Conservation (phyloP, 106 monocot species). For the Apostasia ramifera region DNA sequence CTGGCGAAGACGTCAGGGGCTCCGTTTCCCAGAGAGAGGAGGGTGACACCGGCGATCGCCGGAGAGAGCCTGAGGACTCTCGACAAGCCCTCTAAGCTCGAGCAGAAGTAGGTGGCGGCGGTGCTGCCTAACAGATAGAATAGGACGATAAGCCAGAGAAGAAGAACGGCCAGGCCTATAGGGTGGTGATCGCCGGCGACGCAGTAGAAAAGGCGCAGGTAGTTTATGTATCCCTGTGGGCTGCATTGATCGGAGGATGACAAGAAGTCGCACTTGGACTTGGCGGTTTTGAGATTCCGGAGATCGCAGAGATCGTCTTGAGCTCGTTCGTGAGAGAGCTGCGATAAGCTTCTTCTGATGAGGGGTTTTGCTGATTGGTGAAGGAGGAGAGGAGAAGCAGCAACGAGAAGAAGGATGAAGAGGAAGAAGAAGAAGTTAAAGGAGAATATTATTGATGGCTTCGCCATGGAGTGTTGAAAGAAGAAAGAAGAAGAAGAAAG, state of each 20-base stretch:
- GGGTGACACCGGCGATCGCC: constrained; percentile 26
- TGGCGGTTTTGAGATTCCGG: background rate
- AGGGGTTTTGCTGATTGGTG: too few species aligned
- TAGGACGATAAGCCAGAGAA: constrained; percentile 22
- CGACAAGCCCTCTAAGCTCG: constrained; percentile 22
- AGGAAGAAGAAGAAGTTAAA: background rate
- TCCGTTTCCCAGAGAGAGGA: constrained; percentile 34
- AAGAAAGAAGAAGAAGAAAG: too few species aligned
- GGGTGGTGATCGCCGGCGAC: background rate
- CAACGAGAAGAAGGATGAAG: background rate
- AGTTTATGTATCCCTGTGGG: constrained; percentile 28
- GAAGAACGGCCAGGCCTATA: constrained; percentile 3
- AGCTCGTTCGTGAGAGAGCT: too few species aligned
- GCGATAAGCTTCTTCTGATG: too few species aligned
- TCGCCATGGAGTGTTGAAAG: too few species aligned
- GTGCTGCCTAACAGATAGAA: constrained; percentile 31
- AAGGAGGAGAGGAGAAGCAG: background rate
- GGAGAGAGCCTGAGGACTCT: constrained; percentile 25
- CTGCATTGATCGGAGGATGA: background rate
- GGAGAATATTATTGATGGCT: too few species aligned
- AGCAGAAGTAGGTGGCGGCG: constrained; percentile 27
- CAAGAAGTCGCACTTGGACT: constrained; percentile 3
- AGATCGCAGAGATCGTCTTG: background rate
- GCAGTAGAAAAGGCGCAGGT: constrained; percentile 33
- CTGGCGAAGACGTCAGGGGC: constrained; percentile 30